Evolutionary conservation across 2,329 filamentous ascomycete species (phyloP), one percentile per base, ranked within the genome.

Genomic region (Myotisia sp.): DNA sequence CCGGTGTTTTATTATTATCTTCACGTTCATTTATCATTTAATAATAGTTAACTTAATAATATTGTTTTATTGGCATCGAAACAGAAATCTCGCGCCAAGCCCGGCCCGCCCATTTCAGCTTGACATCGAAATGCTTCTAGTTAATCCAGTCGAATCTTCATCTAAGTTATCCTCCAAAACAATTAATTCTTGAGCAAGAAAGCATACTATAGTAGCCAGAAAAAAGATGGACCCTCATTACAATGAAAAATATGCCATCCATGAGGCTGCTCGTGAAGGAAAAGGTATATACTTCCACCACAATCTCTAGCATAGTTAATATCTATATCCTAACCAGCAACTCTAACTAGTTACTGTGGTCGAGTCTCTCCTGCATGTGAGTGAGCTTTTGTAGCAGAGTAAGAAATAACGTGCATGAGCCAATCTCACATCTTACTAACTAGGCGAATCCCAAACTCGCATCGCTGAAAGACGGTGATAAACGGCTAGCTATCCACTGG

Each of bases 401-500:
- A n/a, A n/a, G n/a, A n/a, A n/a, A n/a, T n/a, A n/a, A n/a, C 3
- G 8, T 12, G 12, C 10, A 12, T 18, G 29, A 19, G 21, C 24
- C 34, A 24, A 34, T 34, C 26, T 21, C 29, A 9, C 20, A 21
- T 40, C 30, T 18, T 9, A 29, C 35, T 32, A 26, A 22, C 27
- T 29, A 87, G 79, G 74, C 76, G 45, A 85, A 92, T 50, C 76
- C 81, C 2, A 86, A 81, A 49, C 71, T 92, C 24, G 76, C 82
- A 17, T 67, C 63, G 38, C 74, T 76, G 48, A 65, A 63, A 49
- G 90, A 98, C 50, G 78, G 82, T 31, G 90, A 98, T 55, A 83
- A 84, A 10, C 81, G 90, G 28, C 71, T 93, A 23, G 78, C 90
- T 2, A 75, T 95, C 37, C 90, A 98, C 65, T 98, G 90, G 90